Base-by-base conservation (phyloP, 2,329 filamentous ascomycete genomes). In the Fusarium illudens region DNA sequence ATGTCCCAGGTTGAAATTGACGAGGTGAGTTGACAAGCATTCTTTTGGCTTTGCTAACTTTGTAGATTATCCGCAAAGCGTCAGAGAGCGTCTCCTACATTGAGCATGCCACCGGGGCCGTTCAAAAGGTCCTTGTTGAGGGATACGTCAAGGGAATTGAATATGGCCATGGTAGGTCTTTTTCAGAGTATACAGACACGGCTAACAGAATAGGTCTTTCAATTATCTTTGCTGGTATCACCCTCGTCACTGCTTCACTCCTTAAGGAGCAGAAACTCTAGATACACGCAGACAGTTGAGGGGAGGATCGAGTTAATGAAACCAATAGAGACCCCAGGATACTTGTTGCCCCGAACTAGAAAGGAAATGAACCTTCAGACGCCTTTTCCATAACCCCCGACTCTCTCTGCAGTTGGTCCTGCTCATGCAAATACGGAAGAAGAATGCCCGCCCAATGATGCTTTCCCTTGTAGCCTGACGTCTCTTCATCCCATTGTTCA, bases 61-160 rank as follows among this genome's bases (percentile, higher is more conserved):
- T 11, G 2, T 2, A 72, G 70, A 58, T 71, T 0, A 63, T 72
- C 10, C 49, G 6, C 11, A 68, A 65, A 52, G 65, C 67, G 2
- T 63, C 70, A 0, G 67, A 70, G 37, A 72, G 67, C 6, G 67
- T 72, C 4, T 60, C 52, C 0, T 72, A 54, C 20, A 56, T 72
- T 5, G 65, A 72, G 2, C 49, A 65, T 59, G 72, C 51, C 64
- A 60, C 68, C 0, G 63, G 44, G 8, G 51, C 60, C 4, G 29
- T 70, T 1, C 13, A 65, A 33, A 50, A 39, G 3, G 53, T 68
- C 0, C 37, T 72, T 2, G 36, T 72, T 2, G 50, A 30, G 15
- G 64, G 54, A 4, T 72, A 70, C 19, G 49, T 71, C 15, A 64
- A 44, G 15, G 70, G 70, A 1, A 70, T 72, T 3, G 61, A 70